Percentiles rank a stretch among this genome's conserved stretches.
These are phyloP conservation scores for Lasiosphaeriaceae sp. DNA, from an alignment of 495 filamentous ascomycete genomes.

Conservation along the genomic window DNA sequence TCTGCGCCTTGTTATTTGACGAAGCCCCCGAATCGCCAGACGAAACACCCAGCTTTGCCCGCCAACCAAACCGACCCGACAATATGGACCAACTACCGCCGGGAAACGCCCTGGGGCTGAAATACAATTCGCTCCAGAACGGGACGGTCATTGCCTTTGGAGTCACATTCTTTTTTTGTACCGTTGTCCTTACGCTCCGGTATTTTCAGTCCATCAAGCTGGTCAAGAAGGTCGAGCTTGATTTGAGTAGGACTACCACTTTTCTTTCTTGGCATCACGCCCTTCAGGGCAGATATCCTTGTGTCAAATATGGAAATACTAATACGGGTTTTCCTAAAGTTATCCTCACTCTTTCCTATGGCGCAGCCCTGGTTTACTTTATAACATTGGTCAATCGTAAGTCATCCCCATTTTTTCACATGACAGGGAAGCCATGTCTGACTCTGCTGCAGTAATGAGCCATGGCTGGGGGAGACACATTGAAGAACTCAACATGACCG, in stretches of 20 bases:
- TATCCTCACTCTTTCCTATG: constrained; percentile 11
- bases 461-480: constrained; percentile 14
- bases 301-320: too few species aligned
- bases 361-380: constrained; percentile 6
- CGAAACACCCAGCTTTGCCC: too few species aligned
- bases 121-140: constrained; percentile 9
- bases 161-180: constrained; percentile 12
- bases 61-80: too few species aligned
- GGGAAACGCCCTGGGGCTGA: neutral
- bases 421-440: neutral
- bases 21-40: too few species aligned
- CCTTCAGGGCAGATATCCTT: too few species aligned
- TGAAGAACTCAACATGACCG: neutral
- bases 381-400: constrained; percentile 5
- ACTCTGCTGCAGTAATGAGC: constrained; percentile 6
- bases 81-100: neutral
- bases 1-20: too few species aligned
- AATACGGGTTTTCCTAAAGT: neutral
- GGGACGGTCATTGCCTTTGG: constrained; percentile 5
- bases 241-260: constrained; percentile 1
- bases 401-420: neutral
- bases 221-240: constrained; percentile 7
- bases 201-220: constrained; percentile 10
- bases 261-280: too few species aligned
- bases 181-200: constrained; percentile 10